These are phyloP conservation scores for Ceratobasidium sp. DNA, from an alignment of 1,284 basidiomycete genomes.

Conservation along the genomic window DNA sequence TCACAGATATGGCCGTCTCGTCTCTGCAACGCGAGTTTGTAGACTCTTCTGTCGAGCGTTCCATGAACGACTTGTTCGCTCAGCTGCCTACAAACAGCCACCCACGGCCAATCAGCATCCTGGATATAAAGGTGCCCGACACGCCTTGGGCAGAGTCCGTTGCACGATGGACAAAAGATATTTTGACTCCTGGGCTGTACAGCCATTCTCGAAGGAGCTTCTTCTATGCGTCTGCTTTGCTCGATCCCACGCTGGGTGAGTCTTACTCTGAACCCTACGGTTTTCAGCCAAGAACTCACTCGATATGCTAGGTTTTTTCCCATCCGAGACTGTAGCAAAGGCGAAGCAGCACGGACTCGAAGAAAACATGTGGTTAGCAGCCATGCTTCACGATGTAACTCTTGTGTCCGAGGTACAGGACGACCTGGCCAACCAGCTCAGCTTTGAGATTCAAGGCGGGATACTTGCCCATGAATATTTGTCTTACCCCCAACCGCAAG, in stretches of 20 bases:
- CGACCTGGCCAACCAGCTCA: conserved; percentile 30
- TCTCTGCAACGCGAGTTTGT: conserved; percentile 33
- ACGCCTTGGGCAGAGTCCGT: conserved; percentile 39
- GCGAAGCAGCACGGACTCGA: conserved; percentile 22
- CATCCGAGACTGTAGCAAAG: conserved; percentile 16
- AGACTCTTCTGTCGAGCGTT: conserved; percentile 41
- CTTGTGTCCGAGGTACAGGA: conserved; percentile 25
- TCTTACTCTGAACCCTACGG: too few species aligned
- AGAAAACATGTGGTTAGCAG: conserved; percentile 39
- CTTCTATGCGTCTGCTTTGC: conserved; percentile 33
- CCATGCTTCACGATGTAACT: conserved; percentile 38
- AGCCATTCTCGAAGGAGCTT: conserved; percentile 29
- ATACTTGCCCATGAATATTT: conserved; percentile 38
- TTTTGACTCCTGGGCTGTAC: conserved; percentile 32
- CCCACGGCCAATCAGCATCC: conserved; percentile 30
- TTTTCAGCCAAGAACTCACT: not conserved
- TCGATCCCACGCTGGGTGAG: conserved; percentile 27
- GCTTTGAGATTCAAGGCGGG: conserved; percentile 37
- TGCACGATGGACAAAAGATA: conserved; percentile 34
- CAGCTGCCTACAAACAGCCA: conserved; percentile 31
- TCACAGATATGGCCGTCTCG: not conserved
- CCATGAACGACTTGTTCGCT: conserved; percentile 31
- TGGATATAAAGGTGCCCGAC: conserved; percentile 35
- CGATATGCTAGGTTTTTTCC: not conserved
- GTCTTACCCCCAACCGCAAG: conserved; percentile 27